Evolutionary conservation across 768 basidiomycete species (phyloP), one percentile per base, ranked within the genome.

Genomic region (Boletus insuetus): DNA sequence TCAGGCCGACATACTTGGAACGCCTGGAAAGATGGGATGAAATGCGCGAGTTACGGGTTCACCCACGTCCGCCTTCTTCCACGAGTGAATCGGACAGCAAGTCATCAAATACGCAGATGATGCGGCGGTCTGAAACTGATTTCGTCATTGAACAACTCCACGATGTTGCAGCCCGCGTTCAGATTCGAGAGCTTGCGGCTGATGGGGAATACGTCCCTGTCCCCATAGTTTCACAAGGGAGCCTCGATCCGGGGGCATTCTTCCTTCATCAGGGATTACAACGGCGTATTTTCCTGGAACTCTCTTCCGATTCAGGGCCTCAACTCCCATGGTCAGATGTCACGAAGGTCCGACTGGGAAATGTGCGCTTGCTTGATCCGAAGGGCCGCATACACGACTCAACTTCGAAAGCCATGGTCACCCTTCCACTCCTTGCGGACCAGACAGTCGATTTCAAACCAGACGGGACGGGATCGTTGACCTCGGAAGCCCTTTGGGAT

Each of bases 21-120:
- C 83, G 93, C 7, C 75, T 98, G 72, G 93, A 94, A 65, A 82
- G 89, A 53, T 97, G 94, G 94, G 96, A 98, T 66, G 90, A 94
- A 66, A 80, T 91, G 77, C 84, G 94, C 34, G 94, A 98, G 59
- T 83, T 88, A 46, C 82, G 83, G 59, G 73, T 75, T 55, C 74
- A 67, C 64, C 74, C 73, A 58, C 69, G 58, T 37, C 70, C 77
- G 41, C 66, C 74, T 44, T 72, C 68, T 51, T 51, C 66, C 24
- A 55, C 49, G 29, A 62, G 64, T 37, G 67, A 65, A 46, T 20
- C 54, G 4, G 80, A 82, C 44, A 73, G 61, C 58, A 71, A 69
- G 41, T 74, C 81, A 2, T 69, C 77, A 31, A 72, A 69, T 48
- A 63, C 80, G 22, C 85, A 84, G n/a, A 77, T 78, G 17, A 96